A percentile compares a stretch with the other conserved stretches of the same genome.
Conservation (phyloP, 208 protist genomes). For the Porcisia hertigi region DNA sequence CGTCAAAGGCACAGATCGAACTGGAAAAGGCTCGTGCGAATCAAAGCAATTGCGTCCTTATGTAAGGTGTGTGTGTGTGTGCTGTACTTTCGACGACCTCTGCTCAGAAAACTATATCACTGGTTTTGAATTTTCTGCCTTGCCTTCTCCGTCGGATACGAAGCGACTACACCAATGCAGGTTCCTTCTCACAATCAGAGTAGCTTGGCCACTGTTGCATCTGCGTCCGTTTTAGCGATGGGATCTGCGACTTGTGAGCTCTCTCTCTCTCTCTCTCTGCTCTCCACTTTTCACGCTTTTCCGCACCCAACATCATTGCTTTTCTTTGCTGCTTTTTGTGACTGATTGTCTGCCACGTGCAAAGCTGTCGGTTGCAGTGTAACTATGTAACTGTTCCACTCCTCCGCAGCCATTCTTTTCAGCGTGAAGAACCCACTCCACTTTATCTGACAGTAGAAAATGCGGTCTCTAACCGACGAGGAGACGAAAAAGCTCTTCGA, state of each 20-base stretch:
- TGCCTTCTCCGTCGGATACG: not conserved
- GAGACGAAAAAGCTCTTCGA: constrained; percentile 92
- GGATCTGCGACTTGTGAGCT: not conserved
- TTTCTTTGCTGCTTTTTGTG: not conserved
- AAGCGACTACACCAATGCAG: not conserved
- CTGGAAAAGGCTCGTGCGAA: constrained; percentile 83
- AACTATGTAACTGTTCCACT: not conserved
- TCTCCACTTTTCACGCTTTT: not conserved
- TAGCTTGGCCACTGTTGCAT: not conserved
- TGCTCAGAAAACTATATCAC: not conserved
- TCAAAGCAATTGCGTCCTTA: constrained; percentile 54
- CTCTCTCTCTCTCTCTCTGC: not conserved
- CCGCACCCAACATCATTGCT: not conserved
- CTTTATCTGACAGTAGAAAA: constrained; percentile 19
- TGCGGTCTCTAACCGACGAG: constrained; percentile 84
- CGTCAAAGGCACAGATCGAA: constrained; percentile 61
- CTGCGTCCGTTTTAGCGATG: not conserved
- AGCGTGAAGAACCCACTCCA: not conserved
- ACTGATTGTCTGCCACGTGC: not conserved
- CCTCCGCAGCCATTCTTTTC: not conserved
- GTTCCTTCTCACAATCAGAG: not conserved
- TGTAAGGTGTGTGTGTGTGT: constrained; percentile 37
- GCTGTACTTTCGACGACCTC: constrained; percentile 6
- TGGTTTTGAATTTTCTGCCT: constrained; percentile 3
- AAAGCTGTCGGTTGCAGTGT: not conserved